Base-by-base conservation (phyloP, 345 rosid species). In the Gossypium sturtianum region DNA sequence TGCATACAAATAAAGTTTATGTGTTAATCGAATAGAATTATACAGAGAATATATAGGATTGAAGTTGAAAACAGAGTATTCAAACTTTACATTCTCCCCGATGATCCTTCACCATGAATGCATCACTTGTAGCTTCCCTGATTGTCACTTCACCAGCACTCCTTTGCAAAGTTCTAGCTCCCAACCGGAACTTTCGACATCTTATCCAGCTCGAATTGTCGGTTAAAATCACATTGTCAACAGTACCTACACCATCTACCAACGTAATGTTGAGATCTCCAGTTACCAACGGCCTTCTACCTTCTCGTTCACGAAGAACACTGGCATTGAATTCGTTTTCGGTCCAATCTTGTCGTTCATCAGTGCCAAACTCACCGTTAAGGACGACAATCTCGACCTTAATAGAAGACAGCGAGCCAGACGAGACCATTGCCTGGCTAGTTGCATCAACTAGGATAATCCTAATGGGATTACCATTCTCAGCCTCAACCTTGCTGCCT, bases 181-280 rank as follows among this genome's bases (percentile, higher is more conserved):
- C 99, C 70, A 95, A 56, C 77, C 93, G 82, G 82, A 95, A 95
- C 74, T 75, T 86, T 34, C 97, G 13, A 61, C 97, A 85, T 19
- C 86, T 81, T 6, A 84, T 85, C 99, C 99, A 95, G 34, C 96
- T 89, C 3, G 94, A 87, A 16, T 93, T 95, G 72, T 95, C 99
- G 0, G 99, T 84, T 78, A 93, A 91, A 2, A 58, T 53, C 1
- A 95, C 47, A 2, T 88, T 84, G 43, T 78, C 76, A 3, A 93
- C 41, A 11, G 47, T 23, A 38, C 84, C 96, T 2, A 81, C 82
- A 27, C 99, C 98, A 52, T 75, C 70, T 65, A 61, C 74, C 49
- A 95, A 71, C 1, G 81, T 76, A 25, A 90, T 2, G 19, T 58
- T 81, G 20, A 79, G 75, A 22, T 87, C 94, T 25, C 99, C 99